Conservation (phyloP, 2,329 filamentous ascomycete genomes). For the Aspergillus unguis region DNA sequence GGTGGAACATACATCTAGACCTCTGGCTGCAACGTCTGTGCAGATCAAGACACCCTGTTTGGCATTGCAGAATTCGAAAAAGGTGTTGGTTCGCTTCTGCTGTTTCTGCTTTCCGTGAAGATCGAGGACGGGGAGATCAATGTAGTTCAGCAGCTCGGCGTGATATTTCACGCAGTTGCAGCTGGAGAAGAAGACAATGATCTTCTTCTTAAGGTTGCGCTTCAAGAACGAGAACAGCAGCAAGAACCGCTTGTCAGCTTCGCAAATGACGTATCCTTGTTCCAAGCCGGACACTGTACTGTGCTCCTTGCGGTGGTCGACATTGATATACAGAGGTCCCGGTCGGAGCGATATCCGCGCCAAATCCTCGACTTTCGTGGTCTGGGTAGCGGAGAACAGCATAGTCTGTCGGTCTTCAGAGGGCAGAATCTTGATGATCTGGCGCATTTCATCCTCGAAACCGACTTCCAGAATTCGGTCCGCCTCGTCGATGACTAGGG, state of each 20-base stretch:
- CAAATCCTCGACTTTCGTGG: constrained; percentile 96
- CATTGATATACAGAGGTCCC: constrained; percentile 94
- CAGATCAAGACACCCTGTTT: constrained; percentile 85
- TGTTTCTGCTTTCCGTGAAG: constrained; percentile 97
- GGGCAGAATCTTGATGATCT: constrained; percentile 91
- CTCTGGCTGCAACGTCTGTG: constrained; percentile 93
- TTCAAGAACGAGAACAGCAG: constrained; percentile 93
- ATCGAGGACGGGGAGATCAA: constrained; percentile 83
- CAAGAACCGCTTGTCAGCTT: constrained; percentile 89
- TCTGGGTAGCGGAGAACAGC: constrained; percentile 98
- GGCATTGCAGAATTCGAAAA: constrained; percentile 92
- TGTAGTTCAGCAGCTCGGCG: constrained; percentile 93
- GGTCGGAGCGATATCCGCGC: constrained; percentile 88
- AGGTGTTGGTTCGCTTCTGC: constrained; percentile 97
- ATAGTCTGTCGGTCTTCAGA: constrained; percentile 87
- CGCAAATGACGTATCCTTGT: constrained; percentile 92
- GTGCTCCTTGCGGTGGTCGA: constrained; percentile 83
- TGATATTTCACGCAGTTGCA: constrained; percentile 96
- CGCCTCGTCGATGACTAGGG: constrained; percentile 87
- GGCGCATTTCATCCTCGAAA: constrained; percentile 97
- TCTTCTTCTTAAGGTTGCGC: constrained; percentile 89
- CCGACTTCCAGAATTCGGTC: constrained; percentile 95
- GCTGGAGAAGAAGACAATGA: constrained; percentile 93
- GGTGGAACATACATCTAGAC: constrained; percentile 66
- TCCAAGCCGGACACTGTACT: constrained; percentile 91